phyloP scores from a whole-genome alignment of 2,329 filamentous ascomycete genomes.

The Huntiella abstrusa region DNA sequence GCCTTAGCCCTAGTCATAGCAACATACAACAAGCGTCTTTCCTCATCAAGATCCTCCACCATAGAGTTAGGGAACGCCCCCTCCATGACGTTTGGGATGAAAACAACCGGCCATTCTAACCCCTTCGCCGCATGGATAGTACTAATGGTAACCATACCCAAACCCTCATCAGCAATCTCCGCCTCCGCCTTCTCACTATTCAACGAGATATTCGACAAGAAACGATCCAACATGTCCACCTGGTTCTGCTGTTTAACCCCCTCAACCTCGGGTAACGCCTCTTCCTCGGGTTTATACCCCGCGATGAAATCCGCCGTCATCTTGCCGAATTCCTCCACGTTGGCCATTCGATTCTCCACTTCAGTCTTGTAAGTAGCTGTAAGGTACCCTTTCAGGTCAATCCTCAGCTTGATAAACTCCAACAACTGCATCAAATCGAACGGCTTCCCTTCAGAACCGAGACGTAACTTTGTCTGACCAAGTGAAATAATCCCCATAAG shows the following conservation, averaged over 20 bases:
- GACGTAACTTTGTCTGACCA: slow-evolving; percentile 17
- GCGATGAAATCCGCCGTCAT: slow-evolving; percentile 55
- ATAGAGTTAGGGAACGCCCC: slow-evolving; percentile 81
- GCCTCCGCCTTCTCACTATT: slow-evolving; percentile 58
- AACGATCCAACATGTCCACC: slow-evolving; percentile 46
- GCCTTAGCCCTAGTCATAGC: slow-evolving; percentile 89
- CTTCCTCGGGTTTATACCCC: slow-evolving; percentile 27
- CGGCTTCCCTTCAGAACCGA: slow-evolving; percentile 16
- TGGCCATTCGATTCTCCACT: slow-evolving; percentile 64
- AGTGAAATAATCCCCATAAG: slow-evolving; percentile 26
- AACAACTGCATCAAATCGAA: slow-evolving; percentile 29
- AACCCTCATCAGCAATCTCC: slow-evolving; percentile 36
- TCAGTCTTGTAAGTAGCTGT: slow-evolving; percentile 53
- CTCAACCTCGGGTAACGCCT: slow-evolving; percentile 47
- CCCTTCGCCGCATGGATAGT: slow-evolving; percentile 95
- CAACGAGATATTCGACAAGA: slow-evolving; percentile 80
- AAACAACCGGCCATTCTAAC: slow-evolving; percentile 89
- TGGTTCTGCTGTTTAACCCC: slow-evolving; percentile 49
- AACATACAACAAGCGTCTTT: slow-evolving; percentile 77
- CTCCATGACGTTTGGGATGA: slow-evolving; percentile 75
- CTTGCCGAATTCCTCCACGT: slow-evolving; percentile 70
- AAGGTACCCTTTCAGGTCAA: slow-evolving; percentile 58
- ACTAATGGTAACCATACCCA: slow-evolving; percentile 59
- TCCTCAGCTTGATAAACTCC: slow-evolving; percentile 38
- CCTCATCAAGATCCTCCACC: slow-evolving; percentile 71